Percentiles rank a stretch among this genome's conserved stretches.
Conservation (phyloP, 176 grass and related monocot species). For the Musa troglodytarum region DNA sequence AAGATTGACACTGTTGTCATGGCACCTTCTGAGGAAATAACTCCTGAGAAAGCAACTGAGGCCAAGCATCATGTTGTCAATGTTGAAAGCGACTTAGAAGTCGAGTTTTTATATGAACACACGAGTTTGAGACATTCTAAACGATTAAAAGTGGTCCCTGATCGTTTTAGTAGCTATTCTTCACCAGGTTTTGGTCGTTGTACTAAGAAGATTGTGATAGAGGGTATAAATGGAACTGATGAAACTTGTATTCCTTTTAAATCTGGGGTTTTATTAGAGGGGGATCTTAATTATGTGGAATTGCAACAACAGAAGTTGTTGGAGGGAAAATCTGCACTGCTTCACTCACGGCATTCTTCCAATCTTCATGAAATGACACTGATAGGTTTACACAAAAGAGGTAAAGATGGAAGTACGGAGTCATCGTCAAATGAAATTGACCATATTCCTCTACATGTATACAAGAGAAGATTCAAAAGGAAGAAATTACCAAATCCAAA, state of each 20-base stretch:
- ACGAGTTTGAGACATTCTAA: conserved; percentile 73
- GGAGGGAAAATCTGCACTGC: conserved; percentile 20
- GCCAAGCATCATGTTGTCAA: conserved; percentile 14
- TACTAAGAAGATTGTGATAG: conserved; percentile 27
- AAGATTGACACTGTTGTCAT: conserved; percentile 22
- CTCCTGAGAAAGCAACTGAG: conserved; percentile 9
- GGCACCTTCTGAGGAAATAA: conserved; percentile 2
- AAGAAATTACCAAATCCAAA: conserved; percentile 30
- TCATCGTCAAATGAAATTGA: conserved; percentile 15
- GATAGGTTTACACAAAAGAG: conserved; percentile 2
- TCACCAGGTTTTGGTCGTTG: conserved; percentile 37
- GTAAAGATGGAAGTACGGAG: conserved; percentile 7
- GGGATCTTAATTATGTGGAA: conserved; percentile 11
- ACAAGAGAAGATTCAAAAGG: conserved; percentile 33
- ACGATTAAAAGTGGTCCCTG: conserved; percentile 44
- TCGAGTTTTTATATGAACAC: conserved; percentile 45
- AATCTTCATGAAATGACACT: conserved; percentile 29
- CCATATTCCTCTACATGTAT: conserved; percentile 21
- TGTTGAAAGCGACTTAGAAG: conserved; percentile 27
- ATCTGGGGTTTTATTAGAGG: conserved; percentile 23
- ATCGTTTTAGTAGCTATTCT: conserved; percentile 53
- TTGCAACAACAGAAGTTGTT: conserved; percentile 16
- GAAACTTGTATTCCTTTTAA: neutral
- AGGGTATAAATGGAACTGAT: neutral
- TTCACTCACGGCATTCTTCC: conserved; percentile 21